Percentiles rank a stretch among this genome's conserved stretches.
These are phyloP conservation scores for Pythium pectinolyticum DNA, from an alignment of 352 stramenopile species.

Conservation along the genomic window DNA sequence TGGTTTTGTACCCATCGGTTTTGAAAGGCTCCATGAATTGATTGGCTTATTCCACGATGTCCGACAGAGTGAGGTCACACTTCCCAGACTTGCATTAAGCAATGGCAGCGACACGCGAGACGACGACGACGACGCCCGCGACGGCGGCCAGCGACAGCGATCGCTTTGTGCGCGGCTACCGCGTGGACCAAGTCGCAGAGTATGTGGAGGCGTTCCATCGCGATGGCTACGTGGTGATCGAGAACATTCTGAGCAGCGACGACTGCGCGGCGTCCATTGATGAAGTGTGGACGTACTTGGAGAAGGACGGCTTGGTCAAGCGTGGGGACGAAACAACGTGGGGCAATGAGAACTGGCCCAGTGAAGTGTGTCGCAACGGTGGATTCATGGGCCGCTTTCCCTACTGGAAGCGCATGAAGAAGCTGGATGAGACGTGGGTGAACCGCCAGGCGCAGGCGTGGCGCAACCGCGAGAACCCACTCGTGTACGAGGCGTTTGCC, in stretches of 20 bases:
- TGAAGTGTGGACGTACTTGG: conserved; percentile 48
- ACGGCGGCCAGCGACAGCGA: not conserved
- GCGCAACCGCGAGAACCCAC: conserved; percentile 45
- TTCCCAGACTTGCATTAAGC: not conserved
- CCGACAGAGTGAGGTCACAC: not conserved
- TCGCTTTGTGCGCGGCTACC: conserved; percentile 28
- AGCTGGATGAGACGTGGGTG: conserved; percentile 41
- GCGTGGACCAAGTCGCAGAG: conserved; percentile 33
- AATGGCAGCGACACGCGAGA: not conserved
- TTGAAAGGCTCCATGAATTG: conserved; percentile 19
- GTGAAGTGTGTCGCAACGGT: conserved; percentile 45
- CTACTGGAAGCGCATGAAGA: conserved; percentile 61
- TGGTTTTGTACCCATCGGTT: conserved; percentile 27
- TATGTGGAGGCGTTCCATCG: conserved; percentile 41
- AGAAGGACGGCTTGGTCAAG: conserved; percentile 43
- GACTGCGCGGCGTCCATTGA: conserved; percentile 38
- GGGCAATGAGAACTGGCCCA: conserved; percentile 50
- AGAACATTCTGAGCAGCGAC: conserved; percentile 37
- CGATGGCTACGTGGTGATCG: conserved; percentile 48
- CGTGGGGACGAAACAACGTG: conserved; percentile 41
- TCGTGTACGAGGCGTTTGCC: conserved; percentile 36
- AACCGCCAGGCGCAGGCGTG: conserved; percentile 46
- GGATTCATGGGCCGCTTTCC: conserved; percentile 51
- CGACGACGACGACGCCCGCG: not conserved
- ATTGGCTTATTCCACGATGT: conserved; percentile 17